A percentile compares a stretch with the other conserved stretches of the same genome.
These are phyloP conservation scores for Colletotrichum caudatum DNA, from an alignment of 2,329 filamentous ascomycete species.

Conservation along the genomic window DNA sequence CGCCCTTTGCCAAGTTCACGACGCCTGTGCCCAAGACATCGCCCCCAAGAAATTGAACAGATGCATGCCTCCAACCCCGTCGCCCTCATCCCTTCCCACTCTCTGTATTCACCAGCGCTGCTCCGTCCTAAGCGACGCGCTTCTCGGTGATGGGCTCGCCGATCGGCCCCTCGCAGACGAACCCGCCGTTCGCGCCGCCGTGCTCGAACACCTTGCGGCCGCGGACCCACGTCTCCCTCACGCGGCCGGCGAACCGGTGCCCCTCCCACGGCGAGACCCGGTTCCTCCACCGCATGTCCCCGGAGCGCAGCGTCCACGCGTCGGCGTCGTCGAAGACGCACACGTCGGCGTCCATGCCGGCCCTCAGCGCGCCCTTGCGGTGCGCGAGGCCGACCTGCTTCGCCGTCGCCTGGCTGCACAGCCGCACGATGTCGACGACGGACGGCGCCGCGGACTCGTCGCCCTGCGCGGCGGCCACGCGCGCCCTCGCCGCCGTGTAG, in stretches of 20 bases:
- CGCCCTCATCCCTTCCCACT: no score
- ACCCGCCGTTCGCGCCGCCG: slow-evolving; percentile 64
- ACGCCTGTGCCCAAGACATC: not conserved
- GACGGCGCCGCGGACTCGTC: slow-evolving; percentile 55
- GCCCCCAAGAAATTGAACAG: not conserved
- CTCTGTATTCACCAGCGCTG: no score
- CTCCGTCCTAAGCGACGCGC: slow-evolving; percentile 55
- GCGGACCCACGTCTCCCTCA: slow-evolving; percentile 87
- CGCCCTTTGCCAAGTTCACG: not conserved
- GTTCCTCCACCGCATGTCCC: slow-evolving; percentile 94
- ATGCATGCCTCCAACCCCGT: not conserved
- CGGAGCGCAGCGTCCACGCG: slow-evolving; percentile 78
- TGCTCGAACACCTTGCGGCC: slow-evolving; percentile 80
- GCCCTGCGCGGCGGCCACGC: slow-evolving; percentile 60
- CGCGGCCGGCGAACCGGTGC: slow-evolving; percentile 80
- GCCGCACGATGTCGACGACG: slow-evolving; percentile 84
- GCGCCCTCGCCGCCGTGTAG: slow-evolving; percentile 78
- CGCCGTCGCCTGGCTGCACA: slow-evolving; percentile 89
- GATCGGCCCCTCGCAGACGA: slow-evolving; percentile 61
- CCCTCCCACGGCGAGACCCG: slow-evolving; percentile 93
- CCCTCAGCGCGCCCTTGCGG: slow-evolving; percentile 82
- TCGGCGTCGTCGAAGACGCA: slow-evolving; percentile 91
- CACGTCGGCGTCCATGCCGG: slow-evolving; percentile 89
- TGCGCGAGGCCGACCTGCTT: slow-evolving; percentile 86
- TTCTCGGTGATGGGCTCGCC: slow-evolving; percentile 72